Conservation (phyloP, 257 asterid species). For the Plantago ovata region DNA sequence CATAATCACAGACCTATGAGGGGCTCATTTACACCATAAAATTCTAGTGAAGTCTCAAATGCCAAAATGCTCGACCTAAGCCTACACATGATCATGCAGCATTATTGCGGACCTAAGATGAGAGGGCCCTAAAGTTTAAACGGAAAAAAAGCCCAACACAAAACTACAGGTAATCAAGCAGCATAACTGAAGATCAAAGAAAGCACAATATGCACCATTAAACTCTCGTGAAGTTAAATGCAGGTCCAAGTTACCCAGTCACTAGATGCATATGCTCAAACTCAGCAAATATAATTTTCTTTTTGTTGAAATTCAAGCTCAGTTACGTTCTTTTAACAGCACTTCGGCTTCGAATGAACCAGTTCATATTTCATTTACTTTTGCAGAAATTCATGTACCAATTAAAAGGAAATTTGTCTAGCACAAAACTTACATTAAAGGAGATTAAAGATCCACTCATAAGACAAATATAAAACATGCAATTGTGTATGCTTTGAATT, state of each 20-base stretch:
- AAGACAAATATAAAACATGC: neutral
- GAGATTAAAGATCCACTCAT: neutral
- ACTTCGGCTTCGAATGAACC: neutral
- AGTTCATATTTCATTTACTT: neutral
- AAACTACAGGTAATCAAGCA: too few relatives aligned
- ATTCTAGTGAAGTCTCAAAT: neutral
- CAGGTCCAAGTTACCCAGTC: neutral
- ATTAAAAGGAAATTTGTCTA: neutral
- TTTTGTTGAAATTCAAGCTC: neutral
- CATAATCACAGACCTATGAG: neutral
- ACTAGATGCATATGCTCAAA: neutral
- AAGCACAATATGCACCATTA: too few relatives aligned
- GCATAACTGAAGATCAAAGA: too few relatives aligned
- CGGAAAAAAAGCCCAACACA: too few relatives aligned
- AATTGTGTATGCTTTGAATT: neutral
- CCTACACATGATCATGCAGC: too few relatives aligned
- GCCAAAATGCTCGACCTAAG: too few relatives aligned
- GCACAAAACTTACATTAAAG: neutral
- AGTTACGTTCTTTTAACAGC: neutral
- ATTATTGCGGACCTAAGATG: too few relatives aligned
- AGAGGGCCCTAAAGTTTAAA: too few relatives aligned
- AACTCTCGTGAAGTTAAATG: too few relatives aligned
- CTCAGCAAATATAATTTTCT: neutral
- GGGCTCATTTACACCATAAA: constrained; percentile 1
- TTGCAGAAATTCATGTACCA: neutral